Conservation (phyloP, 83 land plant genomes). For the Thuja plicata region DNA sequence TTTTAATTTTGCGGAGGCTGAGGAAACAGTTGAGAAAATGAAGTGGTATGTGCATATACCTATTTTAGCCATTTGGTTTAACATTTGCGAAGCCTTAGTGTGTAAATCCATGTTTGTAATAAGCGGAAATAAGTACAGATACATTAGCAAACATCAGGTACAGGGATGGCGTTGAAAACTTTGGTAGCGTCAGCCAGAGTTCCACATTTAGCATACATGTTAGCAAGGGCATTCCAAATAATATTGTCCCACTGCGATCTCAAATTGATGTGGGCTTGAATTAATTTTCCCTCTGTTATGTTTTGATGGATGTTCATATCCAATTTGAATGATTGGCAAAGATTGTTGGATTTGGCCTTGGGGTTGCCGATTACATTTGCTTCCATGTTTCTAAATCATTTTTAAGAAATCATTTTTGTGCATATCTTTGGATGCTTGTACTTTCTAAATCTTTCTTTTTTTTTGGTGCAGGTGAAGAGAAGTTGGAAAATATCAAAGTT, state of each 20-base stretch:
- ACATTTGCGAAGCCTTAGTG: conserved; percentile 25
- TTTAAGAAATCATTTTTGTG: too few relatives aligned
- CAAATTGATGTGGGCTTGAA: conserved; percentile 37
- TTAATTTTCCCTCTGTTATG: conserved; percentile 22
- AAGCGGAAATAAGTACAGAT: conserved; percentile 43
- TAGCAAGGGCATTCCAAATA: conserved; percentile 36
- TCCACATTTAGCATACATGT: conserved; percentile 37
- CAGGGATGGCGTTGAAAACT: conserved; percentile 28
- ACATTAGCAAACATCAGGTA: conserved; percentile 35
- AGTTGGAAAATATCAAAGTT: too few relatives aligned
- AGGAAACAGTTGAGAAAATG: conserved; percentile 35
- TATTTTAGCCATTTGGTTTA: conserved; percentile 23
- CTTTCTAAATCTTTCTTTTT: too few relatives aligned
- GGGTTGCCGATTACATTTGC: too few relatives aligned
- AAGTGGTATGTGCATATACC: conserved; percentile 19
- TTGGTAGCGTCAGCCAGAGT: conserved; percentile 14
- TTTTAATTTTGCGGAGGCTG: conserved; percentile 20
- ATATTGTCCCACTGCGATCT: conserved; percentile 22
- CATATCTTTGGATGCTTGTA: too few relatives aligned
- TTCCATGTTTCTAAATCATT: too few relatives aligned
- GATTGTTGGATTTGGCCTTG: too few relatives aligned
- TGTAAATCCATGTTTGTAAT: conserved; percentile 26
- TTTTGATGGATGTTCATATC: too few relatives aligned
- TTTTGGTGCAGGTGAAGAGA: too few relatives aligned
- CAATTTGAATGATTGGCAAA: too few relatives aligned